Conservation (phyloP, 768 basidiomycete species). For the Mrakia frigida region DNA sequence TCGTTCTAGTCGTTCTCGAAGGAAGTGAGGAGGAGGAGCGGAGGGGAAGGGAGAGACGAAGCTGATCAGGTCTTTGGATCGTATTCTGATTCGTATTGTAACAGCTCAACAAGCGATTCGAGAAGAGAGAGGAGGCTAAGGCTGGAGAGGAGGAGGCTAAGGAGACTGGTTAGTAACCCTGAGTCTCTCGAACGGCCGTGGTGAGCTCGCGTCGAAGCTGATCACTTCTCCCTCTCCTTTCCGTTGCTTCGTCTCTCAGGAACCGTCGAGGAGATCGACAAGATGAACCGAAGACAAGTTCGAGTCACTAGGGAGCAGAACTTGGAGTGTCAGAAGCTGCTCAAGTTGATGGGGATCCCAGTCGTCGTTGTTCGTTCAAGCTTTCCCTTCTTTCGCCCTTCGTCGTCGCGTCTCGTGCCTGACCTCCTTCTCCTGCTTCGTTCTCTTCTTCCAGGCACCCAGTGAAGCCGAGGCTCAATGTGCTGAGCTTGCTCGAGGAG, state of each 20-base stretch:
- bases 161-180: slow-evolving; percentile 64
- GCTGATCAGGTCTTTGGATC: background rate
- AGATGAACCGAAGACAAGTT: slow-evolving; percentile 81
- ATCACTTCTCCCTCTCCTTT: background rate
- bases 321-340: slow-evolving; percentile 81
- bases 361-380: slow-evolving; percentile 64
- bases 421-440: background rate
- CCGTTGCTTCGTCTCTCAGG: slow-evolving; percentile 45
- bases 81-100: no score
- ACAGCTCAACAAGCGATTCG: slow-evolving; percentile 95
- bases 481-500: slow-evolving; percentile 93
- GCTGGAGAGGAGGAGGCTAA: slow-evolving; percentile 94
- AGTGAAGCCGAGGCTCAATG: slow-evolving; percentile 99
- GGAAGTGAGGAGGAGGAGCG: background rate
- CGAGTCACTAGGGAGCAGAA: slow-evolving; percentile 95
- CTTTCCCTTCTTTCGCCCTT: background rate
- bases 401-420: background rate
- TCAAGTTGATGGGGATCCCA: slow-evolving; percentile 94
- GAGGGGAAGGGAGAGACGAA: no score
- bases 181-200: no score
- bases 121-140: slow-evolving; percentile 82
- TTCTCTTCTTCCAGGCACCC: slow-evolving; percentile 63
- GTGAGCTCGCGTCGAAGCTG: background rate
- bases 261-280: slow-evolving; percentile 87
- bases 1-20: background rate